Conservation (phyloP, 139 green algal species). For the Mychonastes homosphaera region DNA sequence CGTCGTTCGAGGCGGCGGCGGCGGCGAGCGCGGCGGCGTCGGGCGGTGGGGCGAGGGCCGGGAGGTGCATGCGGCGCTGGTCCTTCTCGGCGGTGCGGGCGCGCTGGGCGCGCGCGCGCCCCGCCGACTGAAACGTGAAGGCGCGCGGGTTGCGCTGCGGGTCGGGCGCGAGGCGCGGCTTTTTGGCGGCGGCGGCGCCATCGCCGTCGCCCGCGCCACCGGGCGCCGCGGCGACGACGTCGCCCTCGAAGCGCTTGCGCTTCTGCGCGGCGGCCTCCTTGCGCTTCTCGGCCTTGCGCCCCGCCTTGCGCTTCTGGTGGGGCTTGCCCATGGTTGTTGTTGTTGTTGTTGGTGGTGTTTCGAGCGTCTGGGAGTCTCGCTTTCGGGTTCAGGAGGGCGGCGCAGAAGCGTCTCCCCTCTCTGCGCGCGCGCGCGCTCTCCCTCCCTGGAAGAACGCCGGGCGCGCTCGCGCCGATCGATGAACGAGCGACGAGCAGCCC, state of each 20-base stretch:
- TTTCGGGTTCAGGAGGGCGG: too few relatives aligned
- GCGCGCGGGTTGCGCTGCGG: conserved; percentile 52
- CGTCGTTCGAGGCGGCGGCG: neutral
- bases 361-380: too few relatives aligned
- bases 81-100: conserved; percentile 76
- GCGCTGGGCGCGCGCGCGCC: conserved; percentile 50
- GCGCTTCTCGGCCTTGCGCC: conserved; percentile 58
- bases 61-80: conserved; percentile 80
- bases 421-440: too few relatives aligned
- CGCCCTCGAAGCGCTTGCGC: conserved; percentile 27
- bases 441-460: too few relatives aligned
- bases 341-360: too few relatives aligned
- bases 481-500: too few relatives aligned
- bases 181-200: conserved; percentile 8
- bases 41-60: neutral
- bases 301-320: conserved; percentile 61
- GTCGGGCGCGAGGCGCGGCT: neutral
- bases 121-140: conserved; percentile 53
- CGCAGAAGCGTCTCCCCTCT: too few relatives aligned
- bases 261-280: conserved; percentile 52
- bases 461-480: too few relatives aligned
- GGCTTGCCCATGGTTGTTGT: too few relatives aligned
- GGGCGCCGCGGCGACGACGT: conserved; percentile 3
- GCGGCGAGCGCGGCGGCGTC: neutral
- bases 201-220: neutral